Evolutionary conservation across 2,329 filamentous ascomycete species (phyloP), one percentile per base, ranked within the genome.

Genomic region (Aspergillus glaucus): DNA sequence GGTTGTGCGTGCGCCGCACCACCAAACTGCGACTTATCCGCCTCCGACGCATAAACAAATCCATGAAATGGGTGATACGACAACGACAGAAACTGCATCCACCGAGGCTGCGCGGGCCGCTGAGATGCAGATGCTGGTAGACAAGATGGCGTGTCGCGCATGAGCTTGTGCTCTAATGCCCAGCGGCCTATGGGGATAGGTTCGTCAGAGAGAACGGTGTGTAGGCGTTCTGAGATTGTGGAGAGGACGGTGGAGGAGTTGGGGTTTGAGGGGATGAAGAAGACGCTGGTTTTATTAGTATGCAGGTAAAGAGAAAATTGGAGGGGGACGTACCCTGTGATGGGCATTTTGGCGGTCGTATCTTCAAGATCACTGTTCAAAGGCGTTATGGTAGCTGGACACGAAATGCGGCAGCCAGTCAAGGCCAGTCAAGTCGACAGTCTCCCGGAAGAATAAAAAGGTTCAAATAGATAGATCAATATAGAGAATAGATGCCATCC

Each of bases 31-130:
- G 24, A 15, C 43, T 36, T 37, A 37, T 26, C 43, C 30, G 17
- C 14, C 17, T 17, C 10, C 8, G 71, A 70, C 2, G 69, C 67
- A 49, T 70, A 71, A 45, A 74, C 62, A 52, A 70, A 72, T 12
- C 68, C 69, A 19, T 70, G 64, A 4, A 58, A 64, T 12, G 68
- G 62, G 50, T 67, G 66, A 50, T 72, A 66, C n/a, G 62, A 65
- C 34, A 73, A 57, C 5, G 64, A 68, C 36, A 73, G 63, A 49
- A 73, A 69, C 48, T 74, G 70, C 62, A 73, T 67, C 46, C 66
- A 72, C 21, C 67, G 65, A 4, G 69, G 63, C 17, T 60, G 62
- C 4, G 56, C 41, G 36, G 62, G 56, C 2, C 60, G 62, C 19
- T 65, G 59, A 22, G 61, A 61, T 4, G 61, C 55, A n/a, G 66